A percentile compares a stretch with the other conserved stretches of the same genome.
Conservation (phyloP, 805 yeast species). For the Pichia gijzeniarum region DNA sequence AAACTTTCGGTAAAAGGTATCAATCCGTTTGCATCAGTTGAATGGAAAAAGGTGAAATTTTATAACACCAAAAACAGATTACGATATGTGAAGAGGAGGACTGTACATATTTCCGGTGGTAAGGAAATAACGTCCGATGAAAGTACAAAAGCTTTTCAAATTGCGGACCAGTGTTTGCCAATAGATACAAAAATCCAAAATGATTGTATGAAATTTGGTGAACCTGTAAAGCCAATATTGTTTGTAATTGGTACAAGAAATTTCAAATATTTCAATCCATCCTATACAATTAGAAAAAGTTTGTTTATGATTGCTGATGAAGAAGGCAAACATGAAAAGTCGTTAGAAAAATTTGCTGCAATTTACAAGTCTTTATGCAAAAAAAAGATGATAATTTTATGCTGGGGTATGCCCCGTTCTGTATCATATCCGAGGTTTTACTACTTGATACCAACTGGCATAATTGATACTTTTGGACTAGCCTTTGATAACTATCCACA, state of each 20-base stretch:
- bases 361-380: slow-evolving; percentile 54
- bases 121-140: slow-evolving; percentile 30
- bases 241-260: slow-evolving; percentile 64
- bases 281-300: slow-evolving; percentile 48
- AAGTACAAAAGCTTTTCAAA: slow-evolving; percentile 33
- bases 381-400: slow-evolving; percentile 51
- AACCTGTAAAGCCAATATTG: slow-evolving; percentile 41
- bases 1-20: slow-evolving; percentile 69
- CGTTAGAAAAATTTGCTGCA: slow-evolving; percentile 60
- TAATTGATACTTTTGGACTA: slow-evolving; percentile 14
- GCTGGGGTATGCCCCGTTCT: slow-evolving; percentile 61
- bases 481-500: slow-evolving; percentile 40
- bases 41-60: slow-evolving; percentile 30
- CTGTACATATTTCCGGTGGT: slow-evolving; percentile 39
- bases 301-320: slow-evolving; percentile 61
- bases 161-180: slow-evolving; percentile 39
- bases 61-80: slow-evolving; percentile 48
- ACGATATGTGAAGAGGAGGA: slow-evolving; percentile 44
- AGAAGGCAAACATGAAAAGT: slow-evolving; percentile 51
- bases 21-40: slow-evolving; percentile 38
- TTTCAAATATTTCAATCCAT: slow-evolving; percentile 38
- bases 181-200: slow-evolving; percentile 16
- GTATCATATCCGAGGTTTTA: slow-evolving; percentile 51
- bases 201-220: slow-evolving; percentile 23
- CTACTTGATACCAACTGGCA: slow-evolving; percentile 51